These are phyloP conservation scores for Filobasidium uniguttulatum DNA, from an alignment of 1,284 basidiomycete genomes.

Conservation along the genomic window DNA sequence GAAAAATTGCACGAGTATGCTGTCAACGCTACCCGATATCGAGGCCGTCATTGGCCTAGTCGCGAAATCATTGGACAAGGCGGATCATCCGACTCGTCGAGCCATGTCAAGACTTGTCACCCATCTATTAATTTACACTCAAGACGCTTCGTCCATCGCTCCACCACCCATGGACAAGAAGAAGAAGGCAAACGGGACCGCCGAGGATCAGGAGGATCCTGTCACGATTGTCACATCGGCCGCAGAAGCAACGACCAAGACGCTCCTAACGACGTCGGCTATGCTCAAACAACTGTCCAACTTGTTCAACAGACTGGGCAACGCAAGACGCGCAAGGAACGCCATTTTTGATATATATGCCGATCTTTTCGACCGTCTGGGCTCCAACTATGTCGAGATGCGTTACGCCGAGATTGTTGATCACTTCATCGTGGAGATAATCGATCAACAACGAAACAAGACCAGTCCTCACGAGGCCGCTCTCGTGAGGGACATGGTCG, in stretches of 20 bases:
- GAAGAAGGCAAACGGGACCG: conserved; percentile 39
- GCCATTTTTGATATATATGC: conserved; percentile 84
- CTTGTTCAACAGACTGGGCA: conserved; percentile 58
- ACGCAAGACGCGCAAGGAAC: conserved; percentile 54
- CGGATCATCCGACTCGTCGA: conserved; percentile 72
- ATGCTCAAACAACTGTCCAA: conserved; percentile 68
- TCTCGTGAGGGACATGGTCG: conserved; percentile 57
- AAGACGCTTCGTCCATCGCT: conserved; percentile 49
- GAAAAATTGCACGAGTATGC: conserved; percentile 23
- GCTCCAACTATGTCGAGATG: conserved; percentile 60
- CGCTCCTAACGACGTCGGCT: conserved; percentile 59
- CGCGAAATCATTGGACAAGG: conserved; percentile 60
- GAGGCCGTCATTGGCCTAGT: conserved; percentile 58
- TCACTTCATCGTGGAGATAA: conserved; percentile 68
- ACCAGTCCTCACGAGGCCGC: conserved; percentile 59
- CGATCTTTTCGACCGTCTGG: conserved; percentile 61
- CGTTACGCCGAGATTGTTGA: conserved; percentile 67
- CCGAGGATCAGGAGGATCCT: conserved; percentile 47
- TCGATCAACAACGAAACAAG: conserved; percentile 44
- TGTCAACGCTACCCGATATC: conserved; percentile 49
- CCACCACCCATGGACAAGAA: conserved; percentile 6
- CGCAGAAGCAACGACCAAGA: conserved; percentile 50
- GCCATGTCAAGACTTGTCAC: conserved; percentile 67
- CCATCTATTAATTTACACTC: conserved; percentile 70
- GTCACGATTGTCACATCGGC: conserved; percentile 40